A percentile compares a stretch with the other conserved stretches of the same genome.
Conservation (phyloP, 1,284 basidiomycete genomes). For the Austroboletus novae-zelandiae region DNA sequence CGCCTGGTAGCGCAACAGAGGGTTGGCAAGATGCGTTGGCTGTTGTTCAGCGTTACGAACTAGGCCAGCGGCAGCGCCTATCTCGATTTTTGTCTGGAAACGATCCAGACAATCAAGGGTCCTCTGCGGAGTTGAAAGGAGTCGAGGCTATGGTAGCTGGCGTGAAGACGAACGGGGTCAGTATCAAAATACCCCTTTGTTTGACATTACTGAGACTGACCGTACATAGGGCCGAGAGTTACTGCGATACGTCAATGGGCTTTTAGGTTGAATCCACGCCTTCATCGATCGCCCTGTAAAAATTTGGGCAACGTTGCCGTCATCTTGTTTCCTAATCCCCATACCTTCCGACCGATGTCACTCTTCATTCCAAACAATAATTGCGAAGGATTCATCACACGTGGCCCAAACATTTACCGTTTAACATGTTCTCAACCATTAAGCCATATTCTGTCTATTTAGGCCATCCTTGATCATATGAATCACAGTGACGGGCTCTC, state of each 20-base stretch:
- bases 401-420: too few species aligned
- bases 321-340: too few species aligned
- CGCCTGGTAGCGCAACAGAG: conserved; percentile 45
- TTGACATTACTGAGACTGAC: conserved; percentile 3
- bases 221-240: conserved; percentile 61
- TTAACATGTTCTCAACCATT: too few species aligned
- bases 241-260: conserved; percentile 66
- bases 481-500: too few species aligned
- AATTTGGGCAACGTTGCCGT: neutral
- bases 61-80: conserved; percentile 53
- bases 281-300: neutral
- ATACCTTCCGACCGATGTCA: too few species aligned
- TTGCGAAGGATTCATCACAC: too few species aligned
- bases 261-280: conserved; percentile 47
- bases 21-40: conserved; percentile 75
- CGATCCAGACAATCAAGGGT: conserved; percentile 8
- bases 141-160: conserved; percentile 72
- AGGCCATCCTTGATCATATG: too few species aligned
- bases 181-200: conserved; percentile 27
- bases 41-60: conserved; percentile 61
- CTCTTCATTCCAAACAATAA: too few species aligned
- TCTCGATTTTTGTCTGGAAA: conserved; percentile 27
- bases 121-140: conserved; percentile 39
- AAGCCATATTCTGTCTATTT: too few species aligned
- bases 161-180: conserved; percentile 69